Evolutionary conservation across 176 grass and related monocot species (phyloP).

Genomic region (Cocos nucifera): DNA sequence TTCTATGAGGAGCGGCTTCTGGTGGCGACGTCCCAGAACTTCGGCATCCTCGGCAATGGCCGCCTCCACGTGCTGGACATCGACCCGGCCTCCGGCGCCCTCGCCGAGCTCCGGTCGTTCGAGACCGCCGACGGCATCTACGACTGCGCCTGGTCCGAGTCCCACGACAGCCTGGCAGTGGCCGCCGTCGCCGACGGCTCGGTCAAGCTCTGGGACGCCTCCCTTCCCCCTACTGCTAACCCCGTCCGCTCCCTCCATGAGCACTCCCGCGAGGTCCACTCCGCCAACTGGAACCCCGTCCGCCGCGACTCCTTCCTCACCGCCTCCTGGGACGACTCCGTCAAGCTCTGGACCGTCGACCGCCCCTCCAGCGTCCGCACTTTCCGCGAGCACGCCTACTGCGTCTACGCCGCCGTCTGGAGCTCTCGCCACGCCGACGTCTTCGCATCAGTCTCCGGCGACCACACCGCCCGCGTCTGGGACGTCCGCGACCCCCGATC

Average conservation of each 20-base stretch:
- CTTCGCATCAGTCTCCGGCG: slow-evolving; percentile 69
- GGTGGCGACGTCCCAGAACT: slow-evolving; percentile 62
- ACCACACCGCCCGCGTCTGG: slow-evolving; percentile 59
- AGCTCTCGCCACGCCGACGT: slow-evolving; percentile 63
- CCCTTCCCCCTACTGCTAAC: slow-evolving; percentile 45
- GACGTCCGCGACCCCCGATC: slow-evolving; percentile 61
- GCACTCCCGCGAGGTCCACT: slow-evolving; percentile 66
- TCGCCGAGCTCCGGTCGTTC: slow-evolving; percentile 38
- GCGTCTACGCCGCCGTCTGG: slow-evolving; percentile 68
- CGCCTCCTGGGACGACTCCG: slow-evolving; percentile 67
- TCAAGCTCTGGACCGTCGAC: slow-evolving; percentile 85
- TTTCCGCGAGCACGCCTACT: slow-evolving; percentile 71
- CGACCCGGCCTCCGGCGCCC: slow-evolving; percentile 14
- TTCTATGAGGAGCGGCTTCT: slow-evolving; percentile 75
- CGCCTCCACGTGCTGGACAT: slow-evolving; percentile 82
- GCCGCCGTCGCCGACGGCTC: slow-evolving; percentile 62
- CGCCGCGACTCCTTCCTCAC: slow-evolving; percentile 71
- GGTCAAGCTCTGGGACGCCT: slow-evolving; percentile 56
- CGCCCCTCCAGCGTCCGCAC: slow-evolving; percentile 56
- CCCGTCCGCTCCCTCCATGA: slow-evolving; percentile 65
- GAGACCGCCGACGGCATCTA: slow-evolving; percentile 79
- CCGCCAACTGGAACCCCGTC: slow-evolving; percentile 71
- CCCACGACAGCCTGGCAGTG: slow-evolving; percentile 70
- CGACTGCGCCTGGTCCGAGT: slow-evolving; percentile 91
- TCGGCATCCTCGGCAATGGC: slow-evolving; percentile 81